Evolutionary conservation across 306 rosid genomes (phyloP).

Genomic region (Cotoneaster glaucophyllus): DNA sequence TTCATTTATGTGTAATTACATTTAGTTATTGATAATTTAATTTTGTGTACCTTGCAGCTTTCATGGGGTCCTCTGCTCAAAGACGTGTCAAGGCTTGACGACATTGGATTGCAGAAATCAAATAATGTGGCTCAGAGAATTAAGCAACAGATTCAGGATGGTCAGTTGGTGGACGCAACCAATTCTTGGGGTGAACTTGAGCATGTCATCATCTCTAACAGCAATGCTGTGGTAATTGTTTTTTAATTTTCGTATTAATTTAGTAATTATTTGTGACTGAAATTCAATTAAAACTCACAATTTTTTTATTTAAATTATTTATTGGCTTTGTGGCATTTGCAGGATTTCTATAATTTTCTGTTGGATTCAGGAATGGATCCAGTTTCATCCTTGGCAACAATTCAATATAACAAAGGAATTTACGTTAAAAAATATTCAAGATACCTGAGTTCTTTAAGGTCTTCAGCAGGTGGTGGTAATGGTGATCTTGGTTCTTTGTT

Average conservation of each 20-base stretch:
- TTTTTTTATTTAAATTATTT: background rate
- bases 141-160: constrained; percentile 47
- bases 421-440: constrained; percentile 36
- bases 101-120: constrained; percentile 46
- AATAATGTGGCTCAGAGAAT: constrained; percentile 65
- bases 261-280: background rate
- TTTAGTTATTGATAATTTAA: background rate
- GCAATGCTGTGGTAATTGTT: constrained; percentile 60
- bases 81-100: constrained; percentile 71
- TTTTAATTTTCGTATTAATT: background rate
- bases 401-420: constrained; percentile 15
- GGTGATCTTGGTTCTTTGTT: constrained; percentile 37
- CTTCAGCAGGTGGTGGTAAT: constrained; percentile 33
- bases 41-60: constrained; percentile 28
- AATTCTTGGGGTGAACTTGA: constrained; percentile 58
- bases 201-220: constrained; percentile 14
- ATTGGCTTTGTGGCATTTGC: background rate
- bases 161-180: constrained; percentile 55
- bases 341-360: constrained; percentile 80
- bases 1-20: background rate
- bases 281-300: background rate
- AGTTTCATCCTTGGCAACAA: constrained; percentile 28
- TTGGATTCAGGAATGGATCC: constrained; percentile 39
- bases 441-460: constrained; percentile 43
- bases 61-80: constrained; percentile 98